Conservation (phyloP, 805 yeast genomes). For the Zygosaccharomyces bisporus region DNA sequence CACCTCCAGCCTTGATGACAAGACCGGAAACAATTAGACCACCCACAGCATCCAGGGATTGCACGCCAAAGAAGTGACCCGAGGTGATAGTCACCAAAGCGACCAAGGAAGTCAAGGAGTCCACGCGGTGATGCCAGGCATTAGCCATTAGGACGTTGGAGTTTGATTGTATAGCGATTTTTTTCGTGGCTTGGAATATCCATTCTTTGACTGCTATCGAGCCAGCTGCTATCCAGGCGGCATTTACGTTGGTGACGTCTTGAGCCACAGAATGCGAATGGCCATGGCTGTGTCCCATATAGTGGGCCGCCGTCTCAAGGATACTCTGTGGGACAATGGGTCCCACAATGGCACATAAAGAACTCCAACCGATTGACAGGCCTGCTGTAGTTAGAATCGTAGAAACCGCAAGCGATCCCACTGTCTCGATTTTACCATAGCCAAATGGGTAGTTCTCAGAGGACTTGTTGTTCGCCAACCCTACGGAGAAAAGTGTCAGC, state of each 20-base stretch:
- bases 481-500: slow-evolving; percentile 83
- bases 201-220: slow-evolving; percentile 86
- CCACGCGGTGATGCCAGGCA: slow-evolving; percentile 99
- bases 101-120: slow-evolving; percentile 84
- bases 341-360: slow-evolving; percentile 63
- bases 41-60: slow-evolving; percentile 89
- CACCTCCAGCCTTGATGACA: slow-evolving; percentile 79
- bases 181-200: slow-evolving; percentile 76
- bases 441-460: slow-evolving; percentile 71
- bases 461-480: slow-evolving; percentile 61
- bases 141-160: slow-evolving; percentile 91
- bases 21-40: slow-evolving; percentile 81
- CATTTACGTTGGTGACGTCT: slow-evolving; percentile 69
- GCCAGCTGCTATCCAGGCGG: slow-evolving; percentile 94
- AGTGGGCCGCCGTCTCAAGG: slow-evolving; percentile 48
- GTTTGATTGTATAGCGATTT: slow-evolving; percentile 70
- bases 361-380: slow-evolving; percentile 82
- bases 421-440: slow-evolving; percentile 87
- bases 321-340: slow-evolving; percentile 62
- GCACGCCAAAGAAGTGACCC: slow-evolving; percentile 71
- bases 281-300: slow-evolving; percentile 34
- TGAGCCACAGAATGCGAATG: slow-evolving; percentile 36
- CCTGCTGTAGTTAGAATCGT: slow-evolving; percentile 84
- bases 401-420: slow-evolving; percentile 87
- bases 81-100: slow-evolving; percentile 85